phyloP scores from a whole-genome alignment of 1,284 basidiomycete genomes.

The Testicularia cyperi region DNA sequence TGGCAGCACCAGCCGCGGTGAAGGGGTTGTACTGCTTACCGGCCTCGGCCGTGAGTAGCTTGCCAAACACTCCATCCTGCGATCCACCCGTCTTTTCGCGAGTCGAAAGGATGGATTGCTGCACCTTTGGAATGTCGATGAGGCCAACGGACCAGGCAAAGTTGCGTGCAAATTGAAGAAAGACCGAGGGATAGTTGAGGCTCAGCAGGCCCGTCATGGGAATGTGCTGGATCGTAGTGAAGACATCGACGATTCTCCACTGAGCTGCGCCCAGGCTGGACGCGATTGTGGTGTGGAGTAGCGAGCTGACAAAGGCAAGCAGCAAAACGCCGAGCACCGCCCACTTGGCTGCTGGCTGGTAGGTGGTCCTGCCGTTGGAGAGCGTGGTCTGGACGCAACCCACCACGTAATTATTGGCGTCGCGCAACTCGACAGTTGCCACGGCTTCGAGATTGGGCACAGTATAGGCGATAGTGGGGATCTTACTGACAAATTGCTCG shows the following conservation, averaged over 20 bases:
- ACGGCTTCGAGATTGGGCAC: slow-evolving; percentile 91
- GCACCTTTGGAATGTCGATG: slow-evolving; percentile 71
- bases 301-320: slow-evolving; percentile 69
- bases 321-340: slow-evolving; percentile 72
- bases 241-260: slow-evolving; percentile 73
- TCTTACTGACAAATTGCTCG: slow-evolving; percentile 62
- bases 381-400: slow-evolving; percentile 89
- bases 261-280: slow-evolving; percentile 61
- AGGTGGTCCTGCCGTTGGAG: slow-evolving; percentile 82
- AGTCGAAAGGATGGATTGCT: slow-evolving; percentile 77
- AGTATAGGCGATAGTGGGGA: slow-evolving; percentile 79
- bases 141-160: slow-evolving; percentile 86
- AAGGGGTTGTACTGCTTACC: slow-evolving; percentile 45
- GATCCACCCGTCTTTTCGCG: slow-evolving; percentile 77
- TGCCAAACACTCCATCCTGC: slow-evolving; percentile 60
- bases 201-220: slow-evolving; percentile 74
- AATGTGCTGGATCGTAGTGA: slow-evolving; percentile 79
- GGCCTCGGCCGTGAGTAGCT: slow-evolving; percentile 32
- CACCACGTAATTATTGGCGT: slow-evolving; percentile 71
- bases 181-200: slow-evolving; percentile 83
- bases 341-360: slow-evolving; percentile 76
- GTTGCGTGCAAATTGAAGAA: slow-evolving; percentile 77
- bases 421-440: slow-evolving; percentile 75
- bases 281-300: slow-evolving; percentile 67
- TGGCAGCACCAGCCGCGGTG: slow-evolving; percentile 10